Percentiles rank a stretch among this genome's conserved stretches.
These are phyloP conservation scores for Fraxinus ornus DNA, from an alignment of 305 asterid genomes.

Conservation along the genomic window DNA sequence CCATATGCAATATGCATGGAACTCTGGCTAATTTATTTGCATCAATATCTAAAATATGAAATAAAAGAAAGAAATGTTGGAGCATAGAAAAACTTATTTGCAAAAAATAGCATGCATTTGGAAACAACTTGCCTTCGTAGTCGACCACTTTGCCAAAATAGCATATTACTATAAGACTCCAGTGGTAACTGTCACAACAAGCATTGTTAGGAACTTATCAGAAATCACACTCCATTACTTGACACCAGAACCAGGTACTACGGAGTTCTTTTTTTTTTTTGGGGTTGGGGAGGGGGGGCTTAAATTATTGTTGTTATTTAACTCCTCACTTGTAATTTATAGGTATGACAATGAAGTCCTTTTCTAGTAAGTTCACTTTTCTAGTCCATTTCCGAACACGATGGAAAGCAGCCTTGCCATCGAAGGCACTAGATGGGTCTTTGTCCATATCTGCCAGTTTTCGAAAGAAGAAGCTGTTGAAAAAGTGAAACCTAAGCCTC, in stretches of 20 bases:
- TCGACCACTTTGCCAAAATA: slow-evolving; percentile 80
- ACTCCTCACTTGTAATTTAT: slow-evolving; percentile 82
- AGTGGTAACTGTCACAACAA: slow-evolving; percentile 71
- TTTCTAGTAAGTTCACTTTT: slow-evolving; percentile 81
- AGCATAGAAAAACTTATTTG: slow-evolving; percentile 19
- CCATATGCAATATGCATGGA: slow-evolving; percentile 98
- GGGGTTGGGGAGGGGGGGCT: not conserved
- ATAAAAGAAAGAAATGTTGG: slow-evolving; percentile 21
- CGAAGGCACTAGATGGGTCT: slow-evolving; percentile 83
- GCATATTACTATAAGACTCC: slow-evolving; percentile 91
- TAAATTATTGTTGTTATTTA: not conserved
- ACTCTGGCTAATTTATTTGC: slow-evolving; percentile 44
- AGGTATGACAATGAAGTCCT: slow-evolving; percentile 85
- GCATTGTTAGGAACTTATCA: slow-evolving; percentile 24
- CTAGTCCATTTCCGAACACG: slow-evolving; percentile 99
- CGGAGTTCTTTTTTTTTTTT: not conserved
- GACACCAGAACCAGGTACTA: slow-evolving; percentile 24
- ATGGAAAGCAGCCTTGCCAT: slow-evolving; percentile 85
- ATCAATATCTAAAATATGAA: slow-evolving; percentile 48
- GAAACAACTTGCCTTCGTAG: slow-evolving; percentile 65
- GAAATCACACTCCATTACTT: slow-evolving; percentile 24
- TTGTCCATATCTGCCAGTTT: slow-evolving; percentile 95
- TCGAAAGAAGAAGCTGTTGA: slow-evolving; percentile 94
- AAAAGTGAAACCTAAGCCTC: slow-evolving; percentile 74
- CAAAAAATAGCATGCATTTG: slow-evolving; percentile 18